Base-by-base conservation (phyloP, 2,329 filamentous ascomycete species). In the Colletotrichum gigasporum region DNA sequence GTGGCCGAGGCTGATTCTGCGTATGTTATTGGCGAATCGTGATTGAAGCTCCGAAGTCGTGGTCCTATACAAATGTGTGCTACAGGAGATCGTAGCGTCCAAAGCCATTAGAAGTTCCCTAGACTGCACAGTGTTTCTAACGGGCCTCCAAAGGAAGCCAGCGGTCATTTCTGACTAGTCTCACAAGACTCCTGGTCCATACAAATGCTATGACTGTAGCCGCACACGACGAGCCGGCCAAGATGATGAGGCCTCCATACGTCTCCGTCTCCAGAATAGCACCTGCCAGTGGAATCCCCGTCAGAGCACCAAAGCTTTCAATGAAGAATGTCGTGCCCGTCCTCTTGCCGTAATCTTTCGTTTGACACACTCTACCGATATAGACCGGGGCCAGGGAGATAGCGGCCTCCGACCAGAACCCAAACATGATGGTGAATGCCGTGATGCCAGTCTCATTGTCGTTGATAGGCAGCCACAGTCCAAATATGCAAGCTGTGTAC, bases 311-410 rank as follows among this genome's bases (percentile, higher is more conserved):
- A 69, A 92, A 87, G 51, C 85, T 87, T 10, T 91, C 89, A 28
- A 92, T 79, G 0, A 87, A 90, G 71, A 91, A 92, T 48, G 87
- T 87, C 1, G 89, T 92, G 2, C 89, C 89, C 68, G 90, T 91
- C 65, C 91, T 89, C 34, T 89, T 80, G 0, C 90, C 91, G 67
- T 92, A 91, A 47, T 91, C 81, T 65, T 89, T 85, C 0, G 88
- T 91, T 22, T 85, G 42, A 16, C 90, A 93, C 2, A 92, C 81
- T 73, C 91, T 88, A 0, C 88, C 88, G 2, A 93, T 83, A 67
- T 90, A 92, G 1, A 93, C 90, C 0, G 91, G 91, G 0, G 89
- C 90, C 44, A 93, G 73, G 5, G 84, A 87, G 69, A 93, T 91
- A 58, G 90, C 91, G 35, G 84, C 86, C 0, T 91, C 91, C n/a